Base-by-base conservation (phyloP, 306 rosid genomes). In the Prinsepia uniflora region DNA sequence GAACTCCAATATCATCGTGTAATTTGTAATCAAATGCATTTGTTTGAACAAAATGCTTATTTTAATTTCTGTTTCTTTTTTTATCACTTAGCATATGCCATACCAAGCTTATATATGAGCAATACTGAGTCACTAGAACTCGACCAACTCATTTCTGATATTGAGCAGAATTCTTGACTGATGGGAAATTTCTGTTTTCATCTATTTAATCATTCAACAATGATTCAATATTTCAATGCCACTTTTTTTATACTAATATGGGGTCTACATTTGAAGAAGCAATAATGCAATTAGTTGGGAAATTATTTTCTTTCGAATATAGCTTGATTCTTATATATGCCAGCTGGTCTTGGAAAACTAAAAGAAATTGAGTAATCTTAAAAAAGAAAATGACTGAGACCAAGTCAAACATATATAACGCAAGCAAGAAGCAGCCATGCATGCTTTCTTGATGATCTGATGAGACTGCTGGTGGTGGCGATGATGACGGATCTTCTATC, bases 371-470 rank as follows among this genome's bases (percentile, higher is more conserved):
- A 45, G 40, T 22, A 39, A 10, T 22, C 20, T 19, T 46, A 61
- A 55, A 49, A 20, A 72, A 48, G 63, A 71, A 72, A 65, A 48
- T 24, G 55, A 65, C 77, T 66, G 2, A 24, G 36, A 30, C 36
- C 36, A 30, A 30, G 36, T 3, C 36, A 30, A 30, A 30, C 36
- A 30, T 2, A 63, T 22, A 65, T n/a, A 70, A 17, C 69, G 36
- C 17, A 79, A 64, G 75, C 63, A 55, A 52, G 86, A 66, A 63
- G 44, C 68, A 74, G 18, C 65, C 69, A 64, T 61, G 64, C 60
- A 56, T 65, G 70, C 63, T 24, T 66, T 67, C 67, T 67, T 24
- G 50, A 59, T 75, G 44, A 30, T 30, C 3, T 30, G 36, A 30
- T 30, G 36, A 30, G 36, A 30, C 36, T 30, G 36, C 4, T 30